phyloP scores from a whole-genome alignment of 192 early-diverging fungal species.

The Coemansia sp. region DNA sequence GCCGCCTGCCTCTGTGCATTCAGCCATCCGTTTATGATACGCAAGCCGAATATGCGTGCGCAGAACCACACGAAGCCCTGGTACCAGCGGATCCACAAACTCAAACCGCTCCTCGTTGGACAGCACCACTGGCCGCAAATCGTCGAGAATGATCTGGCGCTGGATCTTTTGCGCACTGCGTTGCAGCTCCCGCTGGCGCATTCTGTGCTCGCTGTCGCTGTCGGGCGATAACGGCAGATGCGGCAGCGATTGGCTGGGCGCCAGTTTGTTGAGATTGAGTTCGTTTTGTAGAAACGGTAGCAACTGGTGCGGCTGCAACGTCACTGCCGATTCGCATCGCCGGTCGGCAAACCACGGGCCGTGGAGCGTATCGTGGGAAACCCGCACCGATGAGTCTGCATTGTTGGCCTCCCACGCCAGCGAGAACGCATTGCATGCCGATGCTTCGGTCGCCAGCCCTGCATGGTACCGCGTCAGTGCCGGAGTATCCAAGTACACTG shows the following conservation, averaged over 20 bases:
- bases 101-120: constrained; percentile 36
- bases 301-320: constrained; percentile 21
- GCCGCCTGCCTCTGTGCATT: neutral
- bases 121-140: constrained; percentile 24
- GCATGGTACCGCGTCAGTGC: constrained; percentile 22
- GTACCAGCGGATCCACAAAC: constrained; percentile 23
- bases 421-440: constrained; percentile 25
- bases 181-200: constrained; percentile 21
- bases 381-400: neutral
- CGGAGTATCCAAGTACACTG: constrained; percentile 27
- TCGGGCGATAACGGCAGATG: constrained; percentile 14
- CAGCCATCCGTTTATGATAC: constrained; percentile 12
- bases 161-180: constrained; percentile 45
- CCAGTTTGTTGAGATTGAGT: constrained; percentile 40
- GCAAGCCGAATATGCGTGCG: constrained; percentile 20
- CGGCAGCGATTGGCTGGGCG: neutral
- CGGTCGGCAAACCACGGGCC: constrained; percentile 49
- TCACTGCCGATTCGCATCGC: constrained; percentile 7
- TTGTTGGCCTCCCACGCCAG: constrained; percentile 24
- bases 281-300: constrained; percentile 48
- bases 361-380: constrained; percentile 18
- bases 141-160: constrained; percentile 38
- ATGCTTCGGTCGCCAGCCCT: constrained; percentile 25
- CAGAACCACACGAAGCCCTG: constrained; percentile 23
- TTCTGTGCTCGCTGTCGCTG: constrained; percentile 3